Conservation (phyloP, 164 flowering plant genomes). For the Berberis thunbergii region DNA sequence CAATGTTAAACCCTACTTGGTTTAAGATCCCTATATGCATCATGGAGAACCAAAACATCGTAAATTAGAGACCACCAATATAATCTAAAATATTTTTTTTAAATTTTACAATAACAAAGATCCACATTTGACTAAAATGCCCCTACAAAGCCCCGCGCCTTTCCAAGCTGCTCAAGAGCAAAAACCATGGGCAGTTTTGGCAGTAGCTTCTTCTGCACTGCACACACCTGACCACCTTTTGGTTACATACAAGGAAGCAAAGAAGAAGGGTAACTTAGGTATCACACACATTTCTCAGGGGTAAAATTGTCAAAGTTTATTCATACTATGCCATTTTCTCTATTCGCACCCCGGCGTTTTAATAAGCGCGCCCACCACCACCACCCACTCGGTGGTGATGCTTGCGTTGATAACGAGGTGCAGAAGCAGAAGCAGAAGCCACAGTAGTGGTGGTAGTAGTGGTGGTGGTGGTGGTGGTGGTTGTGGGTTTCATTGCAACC, state of each 20-base stretch:
- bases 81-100: no score
- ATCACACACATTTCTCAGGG: neutral
- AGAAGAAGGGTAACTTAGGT: neutral
- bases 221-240: neutral
- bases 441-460: conserved; percentile 3
- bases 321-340: no score
- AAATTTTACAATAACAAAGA: no score
- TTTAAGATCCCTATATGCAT: no score
- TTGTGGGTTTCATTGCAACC: conserved; percentile 18
- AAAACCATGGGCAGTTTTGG: neutral
- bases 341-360: no score
- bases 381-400: no score
- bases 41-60: no score
- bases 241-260: conserved; percentile 12
- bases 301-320: neutral
- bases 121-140: neutral
- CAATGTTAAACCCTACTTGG: no score
- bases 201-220: no score
- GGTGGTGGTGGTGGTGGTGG: conserved; percentile 1
- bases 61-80: no score
- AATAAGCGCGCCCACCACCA: no score
- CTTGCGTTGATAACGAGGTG: conserved; percentile 23
- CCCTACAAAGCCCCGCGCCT: neutral
- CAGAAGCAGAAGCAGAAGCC: conserved; percentile 21
- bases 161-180: neutral